A percentile compares a stretch with the other conserved stretches of the same genome.
Evolutionary conservation across 1,139 yeast genomes (phyloP).

Genomic region (Geotrichum candidum): DNA sequence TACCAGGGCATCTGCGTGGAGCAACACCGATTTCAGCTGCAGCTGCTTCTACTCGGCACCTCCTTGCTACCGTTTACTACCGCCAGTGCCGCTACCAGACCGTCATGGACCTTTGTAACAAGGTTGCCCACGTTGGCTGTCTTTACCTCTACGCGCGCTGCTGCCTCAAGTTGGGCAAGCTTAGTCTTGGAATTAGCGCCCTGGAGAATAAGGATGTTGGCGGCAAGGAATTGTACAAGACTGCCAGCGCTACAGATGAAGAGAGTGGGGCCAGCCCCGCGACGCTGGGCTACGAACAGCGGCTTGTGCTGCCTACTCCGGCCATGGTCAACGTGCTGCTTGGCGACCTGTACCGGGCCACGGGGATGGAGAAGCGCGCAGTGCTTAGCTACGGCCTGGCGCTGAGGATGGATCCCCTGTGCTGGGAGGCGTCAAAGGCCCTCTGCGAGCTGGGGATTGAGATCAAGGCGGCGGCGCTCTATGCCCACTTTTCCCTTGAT

Average conservation of each 20-base stretch:
- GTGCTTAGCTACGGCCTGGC: constrained; percentile 64
- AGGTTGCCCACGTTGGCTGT: constrained; percentile 60
- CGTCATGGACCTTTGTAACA: constrained; percentile 36
- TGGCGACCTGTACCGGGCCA: constrained; percentile 60
- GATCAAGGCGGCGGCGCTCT: constrained; percentile 57
- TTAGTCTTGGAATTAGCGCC: constrained; percentile 59
- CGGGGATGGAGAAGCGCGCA: constrained; percentile 60
- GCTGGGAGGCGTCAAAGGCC: constrained; percentile 82
- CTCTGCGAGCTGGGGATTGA: constrained; percentile 56
- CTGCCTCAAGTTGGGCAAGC: constrained; percentile 52
- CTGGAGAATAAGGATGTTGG: constrained; percentile 32
- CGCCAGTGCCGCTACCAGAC: constrained; percentile 54
- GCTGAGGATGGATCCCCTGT: constrained; percentile 64
- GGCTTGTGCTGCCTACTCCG: constrained; percentile 14
- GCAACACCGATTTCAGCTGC: not conserved
- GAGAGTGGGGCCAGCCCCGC: not conserved
- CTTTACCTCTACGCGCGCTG: constrained; percentile 62
- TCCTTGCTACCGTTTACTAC: constrained; percentile 58
- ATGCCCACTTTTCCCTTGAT: constrained; percentile 32
- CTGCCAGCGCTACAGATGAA: not conserved
- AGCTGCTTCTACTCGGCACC: constrained; percentile 48
- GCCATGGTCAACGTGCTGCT: constrained; percentile 49
- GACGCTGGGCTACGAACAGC: not conserved
- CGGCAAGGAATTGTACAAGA: constrained; percentile 7
- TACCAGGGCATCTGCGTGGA: no score